phyloP scores from a whole-genome alignment of 1,139 yeast species.

The Debaryomyces subglobosus region DNA sequence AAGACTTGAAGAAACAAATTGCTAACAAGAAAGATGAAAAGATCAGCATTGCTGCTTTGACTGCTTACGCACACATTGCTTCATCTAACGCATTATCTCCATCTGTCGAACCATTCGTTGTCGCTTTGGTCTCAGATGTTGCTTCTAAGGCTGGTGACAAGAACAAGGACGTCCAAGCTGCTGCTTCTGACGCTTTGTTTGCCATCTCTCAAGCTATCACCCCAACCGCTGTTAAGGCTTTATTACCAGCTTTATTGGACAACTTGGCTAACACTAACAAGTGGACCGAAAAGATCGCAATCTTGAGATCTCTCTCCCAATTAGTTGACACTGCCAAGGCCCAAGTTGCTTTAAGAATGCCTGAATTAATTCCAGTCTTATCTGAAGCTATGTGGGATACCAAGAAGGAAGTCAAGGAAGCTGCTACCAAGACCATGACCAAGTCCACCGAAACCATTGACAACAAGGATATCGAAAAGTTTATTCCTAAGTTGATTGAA shows the following conservation, averaged over 20 bases:
- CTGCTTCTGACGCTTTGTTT: conserved; percentile 71
- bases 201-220: conserved; percentile 82
- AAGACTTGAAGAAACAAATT: conserved; percentile 73
- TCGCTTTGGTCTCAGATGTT: conserved; percentile 69
- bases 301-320: conserved; percentile 79
- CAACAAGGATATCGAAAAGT: conserved; percentile 99
- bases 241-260: conserved; percentile 78
- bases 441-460: conserved; percentile 97
- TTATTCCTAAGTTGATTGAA: conserved; percentile 95
- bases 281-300: conserved; percentile 98
- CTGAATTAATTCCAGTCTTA: conserved; percentile 96
- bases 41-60: conserved; percentile 74
- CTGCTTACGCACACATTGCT: conserved; percentile 84
- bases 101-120: conserved; percentile 93
- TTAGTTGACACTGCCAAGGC: conserved; percentile 94
- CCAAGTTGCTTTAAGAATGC: conserved; percentile 98
- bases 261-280: conserved; percentile 77
- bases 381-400: conserved; percentile 99
- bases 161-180: conserved; percentile 70
- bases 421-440: conserved; percentile 94
- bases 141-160: conserved; percentile 89
- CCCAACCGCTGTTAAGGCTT: conserved; percentile 90
- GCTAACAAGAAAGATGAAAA: conserved; percentile 74
- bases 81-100: conserved; percentile 79
- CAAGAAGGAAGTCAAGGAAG: conserved; percentile 95